A percentile compares a stretch with the other conserved stretches of the same genome.
phyloP scores from a whole-genome alignment of 495 filamentous ascomycete genomes.

The Penicillium angulare region DNA sequence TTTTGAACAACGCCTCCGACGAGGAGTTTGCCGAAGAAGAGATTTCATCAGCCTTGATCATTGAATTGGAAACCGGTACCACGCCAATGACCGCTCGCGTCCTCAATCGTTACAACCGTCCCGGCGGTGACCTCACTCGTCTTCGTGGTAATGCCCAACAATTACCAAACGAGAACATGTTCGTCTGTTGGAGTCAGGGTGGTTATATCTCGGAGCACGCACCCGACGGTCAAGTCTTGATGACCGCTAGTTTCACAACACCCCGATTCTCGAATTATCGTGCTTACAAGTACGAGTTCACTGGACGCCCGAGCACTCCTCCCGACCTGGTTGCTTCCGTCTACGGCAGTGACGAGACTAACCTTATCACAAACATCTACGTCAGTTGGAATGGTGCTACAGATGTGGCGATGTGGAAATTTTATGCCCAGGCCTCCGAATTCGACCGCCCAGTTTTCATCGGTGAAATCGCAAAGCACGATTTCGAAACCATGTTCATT shows the following conservation, averaged over 20 bases:
- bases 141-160: conserved; percentile 58
- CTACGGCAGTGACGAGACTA: conserved; percentile 25
- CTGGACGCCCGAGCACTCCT: conserved; percentile 24
- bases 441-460: conserved; percentile 22
- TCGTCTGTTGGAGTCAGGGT: conserved; percentile 56
- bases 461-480: conserved; percentile 21
- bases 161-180: conserved; percentile 51
- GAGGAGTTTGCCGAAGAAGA: conserved; percentile 40
- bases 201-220: conserved; percentile 52
- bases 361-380: conserved; percentile 34
- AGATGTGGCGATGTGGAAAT: conserved; percentile 36
- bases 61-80: conserved; percentile 47
- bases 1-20: conserved; percentile 54
- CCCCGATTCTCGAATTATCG: conserved; percentile 31
- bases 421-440: conserved; percentile 33
- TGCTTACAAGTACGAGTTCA: conserved; percentile 34
- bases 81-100: conserved; percentile 44
- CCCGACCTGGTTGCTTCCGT: conserved; percentile 29
- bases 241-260: conserved; percentile 30
- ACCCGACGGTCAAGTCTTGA: conserved; percentile 45
- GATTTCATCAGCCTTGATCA: conserved; percentile 51
- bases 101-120: conserved; percentile 39
- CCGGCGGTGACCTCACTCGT: conserved; percentile 41
- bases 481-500: conserved; percentile 36
- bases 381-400: conserved; percentile 50